phyloP scores from a whole-genome alignment of 1,139 yeast species.

The Sugiyamaella paludigena region DNA sequence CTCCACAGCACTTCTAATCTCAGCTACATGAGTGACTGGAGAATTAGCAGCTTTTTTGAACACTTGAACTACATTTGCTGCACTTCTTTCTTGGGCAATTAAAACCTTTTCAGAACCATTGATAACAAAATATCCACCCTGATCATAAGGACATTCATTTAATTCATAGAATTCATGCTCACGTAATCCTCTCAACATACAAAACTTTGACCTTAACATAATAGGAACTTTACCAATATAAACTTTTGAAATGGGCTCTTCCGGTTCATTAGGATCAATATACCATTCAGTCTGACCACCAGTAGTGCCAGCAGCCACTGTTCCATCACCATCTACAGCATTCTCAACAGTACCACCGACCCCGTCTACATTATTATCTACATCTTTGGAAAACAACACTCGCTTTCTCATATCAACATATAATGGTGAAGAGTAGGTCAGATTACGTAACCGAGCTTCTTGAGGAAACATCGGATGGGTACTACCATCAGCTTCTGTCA shows the following conservation, averaged over 20 bases:
- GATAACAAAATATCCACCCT: conserved; percentile 98
- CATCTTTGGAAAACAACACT: conserved; percentile 81
- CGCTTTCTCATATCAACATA: conserved; percentile 95
- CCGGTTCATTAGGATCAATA: conserved; percentile 55
- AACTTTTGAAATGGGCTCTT: conserved; percentile 61
- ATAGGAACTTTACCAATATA: conserved; percentile 96
- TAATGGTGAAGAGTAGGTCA: conserved; percentile 93
- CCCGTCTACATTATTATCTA: conserved; percentile 32
- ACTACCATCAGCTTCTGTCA: conserved; percentile 99
- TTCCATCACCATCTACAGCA: conserved; percentile 33
- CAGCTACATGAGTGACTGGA: conserved; percentile 94
- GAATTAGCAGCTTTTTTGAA: conserved; percentile 97
- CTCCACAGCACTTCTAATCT: conserved; percentile 93
- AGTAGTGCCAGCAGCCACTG: conserved; percentile 34
- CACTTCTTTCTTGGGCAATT: conserved; percentile 97
- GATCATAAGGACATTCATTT: conserved; percentile 98
- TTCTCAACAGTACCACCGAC: conserved; percentile 49
- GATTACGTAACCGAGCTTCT: conserved; percentile 92
- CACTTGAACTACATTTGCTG: conserved; percentile 97
- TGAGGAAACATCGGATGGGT: conserved; percentile 98
- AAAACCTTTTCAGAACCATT: conserved; percentile 98
- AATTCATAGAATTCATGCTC: conserved; percentile 93
- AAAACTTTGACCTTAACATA: conserved; percentile 94
- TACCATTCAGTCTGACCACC: conserved; percentile 60
- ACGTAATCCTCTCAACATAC: conserved; percentile 88